Evolutionary conservation across 805 yeast species (phyloP), one percentile per base, ranked within the genome.

Genomic region (Vanderwaltozyma tropicalis): DNA sequence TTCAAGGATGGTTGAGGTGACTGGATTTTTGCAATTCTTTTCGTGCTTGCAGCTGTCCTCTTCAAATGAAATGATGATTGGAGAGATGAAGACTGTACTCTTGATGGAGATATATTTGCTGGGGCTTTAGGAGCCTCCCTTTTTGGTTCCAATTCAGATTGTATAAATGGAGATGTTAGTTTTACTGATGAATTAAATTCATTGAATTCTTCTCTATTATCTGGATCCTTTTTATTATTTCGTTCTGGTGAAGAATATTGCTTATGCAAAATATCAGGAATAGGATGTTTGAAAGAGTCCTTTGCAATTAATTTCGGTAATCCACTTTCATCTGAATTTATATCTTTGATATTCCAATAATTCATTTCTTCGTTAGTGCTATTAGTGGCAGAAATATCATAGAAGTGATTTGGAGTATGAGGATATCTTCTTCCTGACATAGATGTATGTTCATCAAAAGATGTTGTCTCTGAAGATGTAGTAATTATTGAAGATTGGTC

Each of bases 141-240:
- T 41, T 68, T 72, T 0, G 94, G 92, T 9, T 81, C 74, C 17
- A 82, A 19, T 27, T 31, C 39, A 26, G 14, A 13, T 26, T 35
- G 39, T 32, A n/a, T n/a, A n/a, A n/a, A n/a, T n/a, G n/a, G n/a
- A n/a, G n/a, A n/a, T 74, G 31, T 76, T 31, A 95, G 62, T 36
- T 86, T 67, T 47, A 80, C 76, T 49, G 85, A 92, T 52, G 85
- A 85, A 56, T 87, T 87, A 42, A 84, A 84, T 49, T 82, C 94
- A 25, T 71, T 65, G 12, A 71, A 74, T n/a, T 72, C 75, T 18
- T 74, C 72, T 9, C 69, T 70, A 24, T 88, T 62, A 8, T 41
- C 80, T 68, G 53, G 85, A 84, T 0, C 64, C 30, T 71, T 64
- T 16, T 51, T 52, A 22, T 45, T 44, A 16, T 43, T 44, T 18